These are phyloP conservation scores for Aspergillus neotritici DNA, from an alignment of 2,329 filamentous ascomycete genomes.

Conservation along the genomic window DNA sequence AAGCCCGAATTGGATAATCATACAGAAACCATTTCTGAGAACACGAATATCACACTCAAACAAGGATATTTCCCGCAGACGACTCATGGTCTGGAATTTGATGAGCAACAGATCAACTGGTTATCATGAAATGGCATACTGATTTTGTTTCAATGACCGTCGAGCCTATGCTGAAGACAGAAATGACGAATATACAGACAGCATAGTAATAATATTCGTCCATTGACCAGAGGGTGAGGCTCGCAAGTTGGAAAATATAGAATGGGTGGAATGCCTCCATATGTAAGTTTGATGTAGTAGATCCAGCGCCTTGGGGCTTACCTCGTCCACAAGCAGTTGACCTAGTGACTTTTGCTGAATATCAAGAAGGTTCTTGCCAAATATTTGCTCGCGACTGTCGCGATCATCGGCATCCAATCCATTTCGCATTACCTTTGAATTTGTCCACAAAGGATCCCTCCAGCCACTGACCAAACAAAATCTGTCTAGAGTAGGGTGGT, in stretches of 20 bases:
- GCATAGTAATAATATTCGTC: constrained; percentile 99
- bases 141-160: constrained; percentile 86
- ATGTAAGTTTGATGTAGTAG: constrained; percentile 7
- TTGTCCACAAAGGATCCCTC: constrained; percentile 88
- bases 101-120: constrained; percentile 9
- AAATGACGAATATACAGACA: constrained; percentile 89
- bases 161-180: constrained; percentile 80
- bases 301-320: constrained; percentile 31
- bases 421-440: constrained; percentile 65
- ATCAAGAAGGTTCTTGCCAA: constrained; percentile 84
- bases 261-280: constrained; percentile 84
- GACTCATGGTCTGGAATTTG: constrained; percentile 67
- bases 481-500: constrained; percentile 80
- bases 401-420: constrained; percentile 89
- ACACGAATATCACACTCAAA: constrained; percentile 96
- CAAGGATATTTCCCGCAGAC: constrained; percentile 81
- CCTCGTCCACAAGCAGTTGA: constrained; percentile 84
- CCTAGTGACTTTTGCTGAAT: constrained; percentile 82
- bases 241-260: constrained; percentile 96
- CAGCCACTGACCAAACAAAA: constrained; percentile 82
- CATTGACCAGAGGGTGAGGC: constrained; percentile 86
- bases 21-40: constrained; percentile 88
- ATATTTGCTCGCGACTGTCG: constrained; percentile 73
- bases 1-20: constrained; percentile 22
- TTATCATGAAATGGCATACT: constrained; percentile 43